phyloP scores from a whole-genome alignment of 352 stramenopile genomes.

The Pythium oligandrum region DNA sequence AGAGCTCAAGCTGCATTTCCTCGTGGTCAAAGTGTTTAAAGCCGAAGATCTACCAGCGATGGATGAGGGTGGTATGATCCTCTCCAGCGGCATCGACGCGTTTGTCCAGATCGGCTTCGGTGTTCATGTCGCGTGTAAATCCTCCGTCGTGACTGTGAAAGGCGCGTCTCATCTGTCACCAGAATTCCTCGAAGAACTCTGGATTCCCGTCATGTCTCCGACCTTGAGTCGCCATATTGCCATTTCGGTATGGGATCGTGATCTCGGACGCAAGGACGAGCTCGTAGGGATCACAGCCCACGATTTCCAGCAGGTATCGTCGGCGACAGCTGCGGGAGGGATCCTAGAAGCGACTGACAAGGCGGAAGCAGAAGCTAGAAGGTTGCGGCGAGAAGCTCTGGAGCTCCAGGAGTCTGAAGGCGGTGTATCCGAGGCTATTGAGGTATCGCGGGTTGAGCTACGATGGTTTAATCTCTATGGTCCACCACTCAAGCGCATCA shows the following conservation, averaged over 20 bases:
- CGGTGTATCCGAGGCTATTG: not conserved
- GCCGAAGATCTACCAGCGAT: constrained; percentile 82
- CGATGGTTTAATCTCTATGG: constrained; percentile 87
- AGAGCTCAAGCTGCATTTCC: constrained; percentile 71
- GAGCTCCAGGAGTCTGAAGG: not conserved
- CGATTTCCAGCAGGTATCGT: constrained; percentile 66
- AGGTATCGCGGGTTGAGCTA: constrained; percentile 21
- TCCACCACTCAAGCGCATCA: constrained; percentile 50
- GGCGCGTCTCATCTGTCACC: constrained; percentile 36
- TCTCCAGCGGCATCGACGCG: constrained; percentile 73
- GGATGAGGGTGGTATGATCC: constrained; percentile 44
- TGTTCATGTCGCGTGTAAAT: constrained; percentile 36
- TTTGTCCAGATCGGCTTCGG: constrained; percentile 75
- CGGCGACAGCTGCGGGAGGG: constrained; percentile 19
- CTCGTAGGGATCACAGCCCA: constrained; percentile 61
- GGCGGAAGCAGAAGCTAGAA: constrained; percentile 2
- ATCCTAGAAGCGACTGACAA: constrained; percentile 12
- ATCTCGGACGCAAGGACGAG: constrained; percentile 62
- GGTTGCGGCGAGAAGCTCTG: constrained; percentile 3
- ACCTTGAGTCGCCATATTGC: constrained; percentile 70
- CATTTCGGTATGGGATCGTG: constrained; percentile 78
- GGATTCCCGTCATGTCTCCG: constrained; percentile 76
- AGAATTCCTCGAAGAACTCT: constrained; percentile 79
- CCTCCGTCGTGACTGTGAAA: constrained; percentile 59
- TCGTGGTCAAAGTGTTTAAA: constrained; percentile 73